These are phyloP conservation scores for Penicillium chermesinum DNA, from an alignment of 495 filamentous ascomycete genomes.

Conservation along the genomic window DNA sequence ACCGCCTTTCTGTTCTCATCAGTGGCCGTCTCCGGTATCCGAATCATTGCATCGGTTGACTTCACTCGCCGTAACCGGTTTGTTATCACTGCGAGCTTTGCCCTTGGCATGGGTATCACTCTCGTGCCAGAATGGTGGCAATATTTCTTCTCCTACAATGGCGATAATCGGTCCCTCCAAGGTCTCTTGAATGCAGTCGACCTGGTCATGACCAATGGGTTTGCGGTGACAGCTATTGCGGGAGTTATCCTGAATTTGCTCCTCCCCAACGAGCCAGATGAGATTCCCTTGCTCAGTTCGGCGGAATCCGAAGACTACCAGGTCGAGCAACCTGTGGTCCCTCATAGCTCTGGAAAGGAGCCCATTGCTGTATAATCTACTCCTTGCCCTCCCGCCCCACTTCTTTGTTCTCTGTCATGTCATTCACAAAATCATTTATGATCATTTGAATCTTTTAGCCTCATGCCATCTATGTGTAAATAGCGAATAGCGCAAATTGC, in stretches of 20 bases:
- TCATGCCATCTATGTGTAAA: background rate
- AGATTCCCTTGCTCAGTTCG: slow-evolving; percentile 29
- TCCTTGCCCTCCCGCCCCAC: too few relatives aligned
- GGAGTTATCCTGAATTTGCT: slow-evolving; percentile 68
- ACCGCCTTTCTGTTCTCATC: slow-evolving; percentile 85
- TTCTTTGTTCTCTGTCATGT: too few relatives aligned
- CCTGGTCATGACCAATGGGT: slow-evolving; percentile 70
- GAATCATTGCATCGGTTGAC: slow-evolving; percentile 71
- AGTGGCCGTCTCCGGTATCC: slow-evolving; percentile 80
- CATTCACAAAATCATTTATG: background rate
- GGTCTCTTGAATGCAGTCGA: slow-evolving; percentile 81
- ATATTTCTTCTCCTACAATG: slow-evolving; percentile 69
- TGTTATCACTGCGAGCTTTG: slow-evolving; percentile 72
- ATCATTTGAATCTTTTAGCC: background rate
- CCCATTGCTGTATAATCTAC: background rate
- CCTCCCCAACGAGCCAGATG: slow-evolving; percentile 68
- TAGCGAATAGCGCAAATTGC: too few relatives aligned
- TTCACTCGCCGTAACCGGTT: slow-evolving; percentile 87
- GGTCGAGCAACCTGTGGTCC: background rate
- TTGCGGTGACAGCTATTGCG: slow-evolving; percentile 62
- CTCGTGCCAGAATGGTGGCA: slow-evolving; percentile 73
- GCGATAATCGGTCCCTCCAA: slow-evolving; percentile 62
- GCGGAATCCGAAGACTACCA: slow-evolving; percentile 13
- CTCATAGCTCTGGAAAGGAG: slow-evolving; percentile 1
- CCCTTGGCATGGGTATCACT: slow-evolving; percentile 76